Evolutionary conservation across 306 rosid genomes (phyloP).

Genomic region (Vigna radiata): DNA sequence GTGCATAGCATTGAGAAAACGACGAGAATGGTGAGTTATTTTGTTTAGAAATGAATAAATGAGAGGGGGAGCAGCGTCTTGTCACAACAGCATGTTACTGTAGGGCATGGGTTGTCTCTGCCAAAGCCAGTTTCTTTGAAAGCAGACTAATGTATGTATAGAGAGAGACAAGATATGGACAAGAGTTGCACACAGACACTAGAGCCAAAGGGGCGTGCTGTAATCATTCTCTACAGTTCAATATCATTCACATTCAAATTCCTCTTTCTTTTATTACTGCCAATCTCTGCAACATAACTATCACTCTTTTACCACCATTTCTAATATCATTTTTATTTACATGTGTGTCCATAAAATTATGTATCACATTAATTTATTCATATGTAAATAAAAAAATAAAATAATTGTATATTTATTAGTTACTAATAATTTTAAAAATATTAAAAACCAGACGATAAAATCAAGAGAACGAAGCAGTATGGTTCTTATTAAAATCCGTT

Average conservation of each 20-base stretch:
- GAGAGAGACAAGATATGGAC: constrained; percentile 43
- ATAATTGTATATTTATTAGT: no score
- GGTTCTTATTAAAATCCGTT: no score
- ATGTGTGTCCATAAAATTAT: no score
- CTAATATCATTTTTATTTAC: no score
- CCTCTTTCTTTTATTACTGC: background rate
- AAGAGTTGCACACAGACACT: constrained; percentile 41
- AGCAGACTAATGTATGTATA: background rate
- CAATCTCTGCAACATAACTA: no score
- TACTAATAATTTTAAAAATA: no score
- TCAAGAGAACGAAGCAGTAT: no score
- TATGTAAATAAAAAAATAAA: no score
- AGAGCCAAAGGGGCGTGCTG: constrained; percentile 35
- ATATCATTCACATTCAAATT: constrained; percentile 16
- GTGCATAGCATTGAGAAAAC: background rate
- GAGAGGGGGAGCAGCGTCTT: constrained; percentile 41
- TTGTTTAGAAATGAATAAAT: background rate
- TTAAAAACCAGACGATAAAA: no score
- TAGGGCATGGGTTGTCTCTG: constrained; percentile 54
- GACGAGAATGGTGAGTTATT: background rate
- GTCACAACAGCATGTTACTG: constrained; percentile 48
- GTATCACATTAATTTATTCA: no score
- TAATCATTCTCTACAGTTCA: constrained; percentile 54
- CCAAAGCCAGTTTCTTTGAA: constrained; percentile 40
- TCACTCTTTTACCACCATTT: no score